A percentile compares a stretch with the other conserved stretches of the same genome.
phyloP scores from a whole-genome alignment of 2,329 filamentous ascomycete species.

The Cadophora sp. region DNA sequence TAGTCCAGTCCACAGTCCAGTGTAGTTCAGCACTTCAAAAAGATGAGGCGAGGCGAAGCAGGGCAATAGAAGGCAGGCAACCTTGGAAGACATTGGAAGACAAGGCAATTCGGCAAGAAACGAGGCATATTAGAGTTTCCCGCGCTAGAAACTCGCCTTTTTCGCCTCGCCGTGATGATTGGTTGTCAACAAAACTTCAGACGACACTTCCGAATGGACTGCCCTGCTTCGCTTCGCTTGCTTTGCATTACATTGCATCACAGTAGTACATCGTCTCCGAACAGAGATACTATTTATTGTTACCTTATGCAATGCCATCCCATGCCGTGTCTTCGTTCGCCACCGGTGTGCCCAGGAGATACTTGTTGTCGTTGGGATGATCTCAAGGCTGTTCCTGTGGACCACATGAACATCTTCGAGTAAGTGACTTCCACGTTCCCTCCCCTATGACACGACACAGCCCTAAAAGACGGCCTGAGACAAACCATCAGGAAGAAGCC shows the following conservation, averaged over 20 bases:
- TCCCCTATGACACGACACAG: not conserved
- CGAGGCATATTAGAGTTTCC: conserved; percentile 9
- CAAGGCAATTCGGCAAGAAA: no score
- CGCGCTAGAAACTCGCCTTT: not conserved
- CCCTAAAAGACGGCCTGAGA: no score
- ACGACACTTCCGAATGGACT: not conserved
- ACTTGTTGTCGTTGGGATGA: not conserved
- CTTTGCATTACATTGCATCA: conserved; percentile 11
- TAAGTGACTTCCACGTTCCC: not conserved
- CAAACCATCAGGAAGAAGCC: not conserved
- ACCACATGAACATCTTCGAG: not conserved
- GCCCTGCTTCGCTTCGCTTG: no score
- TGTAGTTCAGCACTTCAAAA: not conserved
- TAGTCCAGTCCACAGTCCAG: no score
- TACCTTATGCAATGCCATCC: not conserved
- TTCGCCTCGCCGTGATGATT: conserved; percentile 2
- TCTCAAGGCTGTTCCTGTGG: not conserved
- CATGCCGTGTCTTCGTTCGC: not conserved
- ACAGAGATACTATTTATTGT: not conserved
- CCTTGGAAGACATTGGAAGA: no score
- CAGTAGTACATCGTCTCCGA: not conserved
- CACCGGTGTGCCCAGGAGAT: not conserved
- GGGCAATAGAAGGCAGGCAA: no score
- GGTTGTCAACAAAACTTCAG: not conserved
- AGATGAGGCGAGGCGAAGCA: not conserved